Percentiles rank a stretch among this genome's conserved stretches.
Conservation (phyloP, 2,329 filamentous ascomycete genomes). For the Colletotrichum eleusines region DNA sequence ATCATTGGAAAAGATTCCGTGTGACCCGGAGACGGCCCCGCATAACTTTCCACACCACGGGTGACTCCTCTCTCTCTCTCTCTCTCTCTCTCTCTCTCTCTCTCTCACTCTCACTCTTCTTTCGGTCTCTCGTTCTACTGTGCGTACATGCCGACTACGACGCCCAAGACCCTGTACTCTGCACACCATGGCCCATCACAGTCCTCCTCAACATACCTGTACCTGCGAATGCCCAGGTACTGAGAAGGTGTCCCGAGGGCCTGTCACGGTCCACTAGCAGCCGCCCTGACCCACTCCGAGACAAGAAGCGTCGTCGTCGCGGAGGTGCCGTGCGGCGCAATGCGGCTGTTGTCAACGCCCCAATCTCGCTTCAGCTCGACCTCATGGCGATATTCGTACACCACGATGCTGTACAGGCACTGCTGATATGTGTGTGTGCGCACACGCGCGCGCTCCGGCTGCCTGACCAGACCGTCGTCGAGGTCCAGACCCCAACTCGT, state of each 20-base stretch:
- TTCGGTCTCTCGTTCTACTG: not conserved
- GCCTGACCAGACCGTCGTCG: not conserved
- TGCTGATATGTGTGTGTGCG: not conserved
- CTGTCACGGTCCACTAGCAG: slow-evolving; percentile 31
- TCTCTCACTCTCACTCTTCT: not conserved
- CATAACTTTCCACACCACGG: not conserved
- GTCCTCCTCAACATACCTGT: not conserved
- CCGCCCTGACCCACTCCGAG: slow-evolving; percentile 10
- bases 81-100: not conserved
- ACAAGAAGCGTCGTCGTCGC: slow-evolving; percentile 17
- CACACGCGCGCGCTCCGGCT: not conserved
- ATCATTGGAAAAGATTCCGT: not conserved
- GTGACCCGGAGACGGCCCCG: slow-evolving; percentile 5
- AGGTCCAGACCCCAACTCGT: not conserved
- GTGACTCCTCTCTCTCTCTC: not conserved
- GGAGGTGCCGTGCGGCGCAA: slow-evolving; percentile 12
- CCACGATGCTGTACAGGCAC: not conserved
- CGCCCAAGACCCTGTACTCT: no score
- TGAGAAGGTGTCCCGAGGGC: slow-evolving; percentile 17
- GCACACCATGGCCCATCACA: not conserved
- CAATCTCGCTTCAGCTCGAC: not conserved
- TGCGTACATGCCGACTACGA: no score
- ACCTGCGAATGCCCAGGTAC: not conserved
- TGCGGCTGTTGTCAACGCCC: not conserved
- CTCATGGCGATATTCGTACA: not conserved